Conservation (phyloP, 2,329 filamentous ascomycete genomes). For the Magnaporthiopsis rhizophila region DNA sequence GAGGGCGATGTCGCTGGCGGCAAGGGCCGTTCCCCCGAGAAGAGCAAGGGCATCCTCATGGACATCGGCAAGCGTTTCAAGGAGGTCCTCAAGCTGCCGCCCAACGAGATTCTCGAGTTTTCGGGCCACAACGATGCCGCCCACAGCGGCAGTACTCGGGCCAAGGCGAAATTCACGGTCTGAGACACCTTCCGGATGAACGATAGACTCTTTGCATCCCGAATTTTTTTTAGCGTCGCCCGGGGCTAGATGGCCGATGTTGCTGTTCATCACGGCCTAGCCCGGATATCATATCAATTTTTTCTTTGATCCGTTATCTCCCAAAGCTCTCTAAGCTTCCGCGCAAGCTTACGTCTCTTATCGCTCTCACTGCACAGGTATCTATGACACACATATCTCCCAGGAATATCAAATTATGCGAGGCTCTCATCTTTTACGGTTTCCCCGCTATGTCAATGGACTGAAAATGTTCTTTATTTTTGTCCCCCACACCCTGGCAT, state of each 20-base stretch:
- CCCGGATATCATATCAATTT: background rate
- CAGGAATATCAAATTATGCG: background rate
- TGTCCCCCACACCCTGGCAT: background rate
- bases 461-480: background rate
- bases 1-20: conserved; percentile 65
- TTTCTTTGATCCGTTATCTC: background rate
- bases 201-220: background rate
- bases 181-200: conserved; percentile 33
- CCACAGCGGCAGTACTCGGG: conserved; percentile 85
- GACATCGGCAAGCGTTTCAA: conserved; percentile 89
- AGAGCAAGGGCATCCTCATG: conserved; percentile 77
- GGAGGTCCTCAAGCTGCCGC: conserved; percentile 73
- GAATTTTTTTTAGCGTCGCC: background rate
- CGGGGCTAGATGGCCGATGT: background rate
- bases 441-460: background rate
- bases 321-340: background rate
- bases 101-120: conserved; percentile 79
- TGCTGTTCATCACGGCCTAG: background rate
- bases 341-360: background rate
- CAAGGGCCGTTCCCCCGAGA: conserved; percentile 70
- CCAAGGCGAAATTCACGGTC: conserved; percentile 87
- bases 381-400: background rate
- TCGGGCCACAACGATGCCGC: conserved; percentile 94
- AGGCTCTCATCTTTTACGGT: background rate
- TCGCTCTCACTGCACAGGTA: background rate